Evolutionary conservation across 805 yeast species (phyloP).

Genomic region (Yamadazyma insecticola): DNA sequence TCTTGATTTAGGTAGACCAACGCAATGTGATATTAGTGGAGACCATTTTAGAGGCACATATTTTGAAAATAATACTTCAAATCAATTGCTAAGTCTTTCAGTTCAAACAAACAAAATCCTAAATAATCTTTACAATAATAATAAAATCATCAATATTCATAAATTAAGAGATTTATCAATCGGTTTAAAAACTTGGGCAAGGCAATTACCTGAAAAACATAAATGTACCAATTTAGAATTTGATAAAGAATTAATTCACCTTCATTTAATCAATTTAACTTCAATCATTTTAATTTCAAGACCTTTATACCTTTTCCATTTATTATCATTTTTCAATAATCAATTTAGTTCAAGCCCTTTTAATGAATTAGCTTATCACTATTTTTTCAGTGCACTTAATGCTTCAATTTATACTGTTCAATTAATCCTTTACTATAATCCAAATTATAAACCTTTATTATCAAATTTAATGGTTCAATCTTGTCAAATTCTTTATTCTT

Average conservation of each 20-base stretch:
- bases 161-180: slow-evolving; percentile 23
- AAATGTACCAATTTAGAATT: no score
- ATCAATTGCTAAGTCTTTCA: no score
- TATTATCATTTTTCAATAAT: slow-evolving; percentile 1
- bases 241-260: not conserved
- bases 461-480: slow-evolving; percentile 2
- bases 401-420: slow-evolving; percentile 5
- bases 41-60: no score
- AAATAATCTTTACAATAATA: slow-evolving; percentile 1
- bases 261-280: slow-evolving; percentile 31
- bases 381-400: slow-evolving; percentile 4
- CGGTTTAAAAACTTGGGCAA: slow-evolving; percentile 31
- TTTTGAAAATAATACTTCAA: no score
- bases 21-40: no score
- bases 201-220: slow-evolving; percentile 21
- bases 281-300: slow-evolving; percentile 34
- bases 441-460: not conserved
- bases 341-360: not conserved
- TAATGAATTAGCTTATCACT: not conserved
- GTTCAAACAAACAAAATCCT: slow-evolving; percentile 5
- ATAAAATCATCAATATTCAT: slow-evolving; percentile 1
- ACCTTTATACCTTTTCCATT: slow-evolving; percentile 36
- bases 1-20: slow-evolving; percentile 1
- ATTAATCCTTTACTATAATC: not conserved
- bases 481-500: slow-evolving; percentile 4